Conservation (phyloP, 805 yeast species). For the Scheffersomyces ergatensis region DNA sequence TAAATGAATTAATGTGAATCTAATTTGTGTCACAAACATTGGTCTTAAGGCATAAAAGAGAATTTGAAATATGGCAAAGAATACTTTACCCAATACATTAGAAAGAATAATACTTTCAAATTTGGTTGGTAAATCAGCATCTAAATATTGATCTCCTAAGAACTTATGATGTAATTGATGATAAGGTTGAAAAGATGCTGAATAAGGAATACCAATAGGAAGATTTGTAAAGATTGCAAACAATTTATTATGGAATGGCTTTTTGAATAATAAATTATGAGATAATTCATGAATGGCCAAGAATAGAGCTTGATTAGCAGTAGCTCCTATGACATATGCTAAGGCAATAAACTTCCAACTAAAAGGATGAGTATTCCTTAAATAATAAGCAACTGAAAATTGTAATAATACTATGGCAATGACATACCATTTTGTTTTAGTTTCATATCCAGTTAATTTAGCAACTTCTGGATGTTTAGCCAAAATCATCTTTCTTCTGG, state of each 20-base stretch:
- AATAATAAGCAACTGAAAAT: conserved; percentile 56
- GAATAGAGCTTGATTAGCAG: conserved; percentile 79
- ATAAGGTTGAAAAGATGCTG: conserved; percentile 86
- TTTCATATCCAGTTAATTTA: conserved; percentile 82
- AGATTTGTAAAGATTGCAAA: conserved; percentile 75
- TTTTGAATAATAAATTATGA: conserved; percentile 80
- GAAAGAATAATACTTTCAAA: conserved; percentile 74
- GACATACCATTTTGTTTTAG: conserved; percentile 76
- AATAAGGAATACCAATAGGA: conserved; percentile 88
- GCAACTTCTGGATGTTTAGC: conserved; percentile 76
- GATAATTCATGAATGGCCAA: conserved; percentile 86
- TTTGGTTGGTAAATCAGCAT: conserved; percentile 84
- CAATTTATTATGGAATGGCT: conserved; percentile 72
- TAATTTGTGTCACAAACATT: conserved; percentile 74
- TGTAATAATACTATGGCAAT: conserved; percentile 67
- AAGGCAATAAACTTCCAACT: conserved; percentile 53
- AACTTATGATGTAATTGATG: conserved; percentile 91
- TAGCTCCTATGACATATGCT: conserved; percentile 83
- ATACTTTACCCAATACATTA: conserved; percentile 80
- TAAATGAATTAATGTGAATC: conserved; percentile 72
- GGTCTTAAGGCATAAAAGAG: conserved; percentile 89
- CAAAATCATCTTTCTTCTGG: conserved; percentile 70
- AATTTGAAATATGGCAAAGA: conserved; percentile 86
- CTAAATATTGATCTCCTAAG: conserved; percentile 77
- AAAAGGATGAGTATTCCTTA: conserved; percentile 55